Evolutionary conservation across 108 stramenopile species (phyloP).

Genomic region (Fragilaria crotonensis): DNA sequence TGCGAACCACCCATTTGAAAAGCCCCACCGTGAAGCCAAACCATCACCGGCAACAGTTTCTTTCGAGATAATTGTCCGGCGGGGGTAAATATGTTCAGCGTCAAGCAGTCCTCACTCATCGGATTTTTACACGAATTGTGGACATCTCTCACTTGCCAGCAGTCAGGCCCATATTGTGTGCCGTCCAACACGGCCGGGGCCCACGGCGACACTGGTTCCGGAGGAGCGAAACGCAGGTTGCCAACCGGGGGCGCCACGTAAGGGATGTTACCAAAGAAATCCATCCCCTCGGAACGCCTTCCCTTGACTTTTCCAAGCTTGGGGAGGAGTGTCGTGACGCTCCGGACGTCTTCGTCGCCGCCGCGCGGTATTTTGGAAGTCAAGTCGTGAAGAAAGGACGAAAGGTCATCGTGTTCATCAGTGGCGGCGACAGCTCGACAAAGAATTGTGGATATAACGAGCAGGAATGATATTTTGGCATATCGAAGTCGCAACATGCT

Average conservation of each 20-base stretch:
- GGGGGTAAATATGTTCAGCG: conserved; percentile 61
- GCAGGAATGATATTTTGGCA: too few species aligned
- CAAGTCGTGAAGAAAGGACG: too few species aligned
- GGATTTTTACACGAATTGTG: conserved; percentile 46
- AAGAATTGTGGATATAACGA: too few species aligned
- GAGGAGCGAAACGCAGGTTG: conserved; percentile 42
- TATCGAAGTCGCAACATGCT: too few species aligned
- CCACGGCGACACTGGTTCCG: conserved; percentile 43
- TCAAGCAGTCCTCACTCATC: conserved; percentile 73
- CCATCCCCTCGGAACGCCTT: conserved; percentile 30
- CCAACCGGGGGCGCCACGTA: conserved; percentile 57
- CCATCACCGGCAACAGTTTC: conserved; percentile 36
- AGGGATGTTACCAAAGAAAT: conserved; percentile 50
- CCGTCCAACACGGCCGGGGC: conserved; percentile 45
- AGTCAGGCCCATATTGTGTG: conserved; percentile 49
- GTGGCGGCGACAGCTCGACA: too few species aligned
- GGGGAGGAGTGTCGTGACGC: too few species aligned
- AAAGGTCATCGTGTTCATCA: too few species aligned
- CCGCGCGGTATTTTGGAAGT: too few species aligned
- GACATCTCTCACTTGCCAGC: conserved; percentile 57
- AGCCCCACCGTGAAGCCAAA: conserved; percentile 63
- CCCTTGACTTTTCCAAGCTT: conserved; percentile 32
- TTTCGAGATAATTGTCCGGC: conserved; percentile 29
- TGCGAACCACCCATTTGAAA: conserved; percentile 47
- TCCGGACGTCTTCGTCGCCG: too few species aligned